Conservation (phyloP, 2,329 filamentous ascomycete genomes). For the Madurella fahalii region DNA sequence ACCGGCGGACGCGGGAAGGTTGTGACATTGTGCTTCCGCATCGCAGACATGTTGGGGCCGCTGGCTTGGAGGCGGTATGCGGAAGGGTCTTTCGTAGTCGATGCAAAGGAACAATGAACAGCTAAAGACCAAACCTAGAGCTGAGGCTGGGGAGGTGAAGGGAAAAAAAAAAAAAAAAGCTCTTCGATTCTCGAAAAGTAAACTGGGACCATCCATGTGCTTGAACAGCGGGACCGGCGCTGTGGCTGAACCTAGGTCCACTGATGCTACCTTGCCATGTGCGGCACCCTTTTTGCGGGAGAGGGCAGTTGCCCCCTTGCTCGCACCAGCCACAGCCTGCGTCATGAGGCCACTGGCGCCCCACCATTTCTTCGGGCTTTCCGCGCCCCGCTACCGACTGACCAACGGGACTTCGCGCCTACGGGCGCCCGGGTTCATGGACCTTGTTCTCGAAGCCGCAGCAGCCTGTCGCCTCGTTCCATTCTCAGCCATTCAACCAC, state of each 20-base stretch:
- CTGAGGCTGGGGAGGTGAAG: constrained; percentile 4
- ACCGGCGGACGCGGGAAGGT: constrained; percentile 56
- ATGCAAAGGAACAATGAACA: constrained; percentile 3
- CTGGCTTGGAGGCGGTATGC: constrained; percentile 4
- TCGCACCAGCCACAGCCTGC: constrained; percentile 15
- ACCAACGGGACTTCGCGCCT: constrained; percentile 1
- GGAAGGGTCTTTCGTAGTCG: neutral
- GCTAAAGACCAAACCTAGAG: constrained; percentile 10
- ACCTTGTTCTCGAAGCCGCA: neutral
- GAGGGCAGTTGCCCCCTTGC: neutral
- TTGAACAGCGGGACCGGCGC: constrained; percentile 12
- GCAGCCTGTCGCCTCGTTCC: neutral
- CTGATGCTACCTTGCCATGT: constrained; percentile 6
- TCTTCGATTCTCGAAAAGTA: constrained; percentile 19
- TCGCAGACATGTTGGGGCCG: constrained; percentile 35
- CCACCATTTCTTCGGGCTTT: constrained; percentile 1
- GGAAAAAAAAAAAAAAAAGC: constrained; percentile 14
- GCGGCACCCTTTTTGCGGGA: neutral
- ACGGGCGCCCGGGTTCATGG: neutral
- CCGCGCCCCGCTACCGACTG: constrained; percentile 3
- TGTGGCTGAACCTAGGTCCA: constrained; percentile 19
- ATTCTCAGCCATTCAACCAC: neutral
- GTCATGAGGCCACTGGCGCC: constrained; percentile 14
- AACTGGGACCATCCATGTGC: constrained; percentile 21
- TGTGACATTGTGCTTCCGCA: constrained; percentile 50